These are phyloP conservation scores for Pleurotus citrinopileatus DNA, from an alignment of 768 basidiomycete species.

Conservation along the genomic window DNA sequence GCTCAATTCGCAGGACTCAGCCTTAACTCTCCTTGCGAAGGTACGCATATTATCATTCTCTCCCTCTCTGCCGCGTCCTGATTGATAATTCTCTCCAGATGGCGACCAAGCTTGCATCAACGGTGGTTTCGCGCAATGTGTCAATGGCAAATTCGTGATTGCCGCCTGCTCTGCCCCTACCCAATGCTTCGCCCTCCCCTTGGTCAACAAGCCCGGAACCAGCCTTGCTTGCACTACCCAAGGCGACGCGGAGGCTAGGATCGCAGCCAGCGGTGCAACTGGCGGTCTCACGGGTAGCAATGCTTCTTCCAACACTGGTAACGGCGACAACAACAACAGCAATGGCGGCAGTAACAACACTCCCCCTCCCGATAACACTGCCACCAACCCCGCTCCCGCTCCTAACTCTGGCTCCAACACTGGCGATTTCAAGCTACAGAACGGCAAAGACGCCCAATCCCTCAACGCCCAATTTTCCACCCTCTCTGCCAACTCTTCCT, in stretches of 20 bases:
- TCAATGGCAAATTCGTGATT: slow-evolving; percentile 40
- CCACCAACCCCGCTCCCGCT: not conserved
- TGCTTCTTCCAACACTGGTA: not conserved
- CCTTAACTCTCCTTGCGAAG: slow-evolving; percentile 41
- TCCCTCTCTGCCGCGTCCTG: not conserved
- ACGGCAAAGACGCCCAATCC: slow-evolving; percentile 35
- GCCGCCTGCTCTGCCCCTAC: slow-evolving; percentile 34
- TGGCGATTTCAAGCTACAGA: slow-evolving; percentile 27
- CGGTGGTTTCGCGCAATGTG: slow-evolving; percentile 49
- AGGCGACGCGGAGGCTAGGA: slow-evolving; percentile 11
- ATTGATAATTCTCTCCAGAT: slow-evolving; percentile 23
- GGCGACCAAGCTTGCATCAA: slow-evolving; percentile 46
- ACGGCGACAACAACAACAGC: slow-evolving; percentile 1
- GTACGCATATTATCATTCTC: slow-evolving; percentile 13
- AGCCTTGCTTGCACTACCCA: slow-evolving; percentile 43
- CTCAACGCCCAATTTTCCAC: slow-evolving; percentile 38
- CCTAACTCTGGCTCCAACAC: slow-evolving; percentile 1
- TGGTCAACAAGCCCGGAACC: slow-evolving; percentile 52
- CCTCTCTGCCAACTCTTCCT: slow-evolving; percentile 34
- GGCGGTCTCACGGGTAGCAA: slow-evolving; percentile 38
- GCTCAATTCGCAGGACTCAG: slow-evolving; percentile 48
- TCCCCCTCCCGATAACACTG: too few relatives aligned
- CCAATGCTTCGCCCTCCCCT: slow-evolving; percentile 48
- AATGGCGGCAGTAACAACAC: slow-evolving; percentile 1
- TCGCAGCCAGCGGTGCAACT: slow-evolving; percentile 22